Base-by-base conservation (phyloP, 2,329 filamentous ascomycete species). In the Ceratocystis variospora region DNA sequence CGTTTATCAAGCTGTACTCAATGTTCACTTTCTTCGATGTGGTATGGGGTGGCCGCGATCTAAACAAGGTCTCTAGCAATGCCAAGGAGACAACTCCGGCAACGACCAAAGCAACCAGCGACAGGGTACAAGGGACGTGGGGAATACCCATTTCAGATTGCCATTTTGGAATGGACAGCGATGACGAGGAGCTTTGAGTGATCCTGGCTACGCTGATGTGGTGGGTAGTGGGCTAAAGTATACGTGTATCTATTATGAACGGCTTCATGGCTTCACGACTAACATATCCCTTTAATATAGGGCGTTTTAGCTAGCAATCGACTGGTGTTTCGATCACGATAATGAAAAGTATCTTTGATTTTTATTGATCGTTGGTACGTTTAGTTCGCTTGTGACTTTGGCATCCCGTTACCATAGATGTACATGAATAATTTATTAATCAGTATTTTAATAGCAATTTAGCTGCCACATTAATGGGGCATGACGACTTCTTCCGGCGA, bases 1-100 rank as follows among this genome's bases (percentile, higher is more conserved):
- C 79, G 31, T 70, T 83, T 1, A 77, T 87, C 69, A 87, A 86
- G 74, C 33, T 85, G 0, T 82, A 78, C 70, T 81, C 82, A 0
- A 63, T 81, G 25, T 64, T 82, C 3, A 87, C 83, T 0, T 79
- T 82, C 62, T 80, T 74, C 71, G 73, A 79, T 63, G 75, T 72
- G 28, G 69, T 63, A 4, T 82, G 79, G 79, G 61, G 66, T 59
- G 67, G 68, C 5, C 68, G 66, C 50, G 59, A 68, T 48, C 31
- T 68, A 19, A n/a, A n/a, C 37, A 62, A 57, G 37, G 33, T 67
- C 17, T 33, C n/a, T 31, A 31, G 15, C 12, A 37, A 65, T 22
- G 10, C 15, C 37, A 62, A 53, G 17, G 33, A 66, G 15, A 46
- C 2, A 8, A 17, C 25, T 31, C 5, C 17, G n/a, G 12, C 62